Base-by-base conservation (phyloP, 2,329 filamentous ascomycete species). In the Calonectria pseudoturangicola region DNA sequence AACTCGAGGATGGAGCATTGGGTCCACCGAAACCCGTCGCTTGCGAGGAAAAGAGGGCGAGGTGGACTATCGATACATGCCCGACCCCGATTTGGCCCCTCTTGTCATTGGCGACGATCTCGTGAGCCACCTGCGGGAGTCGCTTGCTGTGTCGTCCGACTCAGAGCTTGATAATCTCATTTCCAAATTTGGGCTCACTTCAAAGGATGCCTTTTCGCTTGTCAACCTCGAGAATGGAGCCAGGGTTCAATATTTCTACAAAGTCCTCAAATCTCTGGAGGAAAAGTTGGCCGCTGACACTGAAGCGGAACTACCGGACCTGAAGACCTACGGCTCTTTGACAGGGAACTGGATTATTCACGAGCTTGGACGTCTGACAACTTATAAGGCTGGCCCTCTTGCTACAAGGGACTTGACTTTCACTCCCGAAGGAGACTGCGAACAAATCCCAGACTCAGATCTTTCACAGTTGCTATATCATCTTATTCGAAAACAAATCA, bases 21-120 rank as follows among this genome's bases (percentile, higher is more conserved):
- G 95, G 2, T 93, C 92, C 74, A 95, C 91, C 4, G 93, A 95
- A 82, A 98, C 97, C 4, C 92, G 91, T 71, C 90, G 93, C 48
- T 86, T 99, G 51, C 91, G 97, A 79, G 95, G 95, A 30, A 99
- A 99, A 83, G 97, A 98, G 83, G 97, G 97, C 60, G 96, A 98
- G 81, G 95, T 98, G 7, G 97, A 99, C 83, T 99, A 99, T 84
- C 90, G 97, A 50, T 99, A 99, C 82, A 98, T 99, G 96, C 96
- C 97, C 0, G 97, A 99, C 82, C 95, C 97, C 6, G 97, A 99
- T 81, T 88, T 99, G 16, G 89, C 91, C 0, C 95, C 97, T 1
- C 87, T 99, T 2, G 82, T 95, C 2, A 93, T 99, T 73, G 92
- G 92, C 9, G 81, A 88, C 2, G 92, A 94, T 70, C 87, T 98